These are phyloP conservation scores for Boehmeria nivea DNA, from an alignment of 306 rosid genomes.

Conservation along the genomic window DNA sequence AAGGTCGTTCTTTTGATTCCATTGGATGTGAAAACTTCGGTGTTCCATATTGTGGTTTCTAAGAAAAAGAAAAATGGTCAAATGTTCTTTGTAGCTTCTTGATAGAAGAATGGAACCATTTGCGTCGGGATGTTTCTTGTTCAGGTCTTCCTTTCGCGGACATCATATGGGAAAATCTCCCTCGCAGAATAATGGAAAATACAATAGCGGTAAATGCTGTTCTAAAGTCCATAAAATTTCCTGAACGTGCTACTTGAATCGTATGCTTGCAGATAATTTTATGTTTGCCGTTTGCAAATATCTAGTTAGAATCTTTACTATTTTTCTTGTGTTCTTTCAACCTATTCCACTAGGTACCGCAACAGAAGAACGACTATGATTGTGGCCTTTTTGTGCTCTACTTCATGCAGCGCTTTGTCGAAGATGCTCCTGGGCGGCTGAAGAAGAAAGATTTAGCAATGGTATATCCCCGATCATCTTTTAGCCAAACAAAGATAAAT, in stretches of 20 bases:
- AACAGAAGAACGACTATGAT: slow-evolving; percentile 84
- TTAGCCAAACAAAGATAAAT: too few relatives aligned
- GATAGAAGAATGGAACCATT: slow-evolving; percentile 65
- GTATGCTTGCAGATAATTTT: too few relatives aligned
- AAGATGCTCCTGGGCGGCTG: slow-evolving; percentile 71
- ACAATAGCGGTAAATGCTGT: slow-evolving; percentile 38
- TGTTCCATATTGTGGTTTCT: too few relatives aligned
- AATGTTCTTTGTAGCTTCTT: slow-evolving; percentile 52
- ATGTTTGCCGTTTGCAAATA: too few relatives aligned
- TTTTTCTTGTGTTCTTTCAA: slow-evolving; percentile 7
- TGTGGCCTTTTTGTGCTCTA: slow-evolving; percentile 88
- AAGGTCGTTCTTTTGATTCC: too few relatives aligned
- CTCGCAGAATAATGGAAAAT: slow-evolving; percentile 59
- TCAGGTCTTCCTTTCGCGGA: slow-evolving; percentile 61
- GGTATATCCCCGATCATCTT: slow-evolving; percentile 32
- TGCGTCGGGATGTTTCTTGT: slow-evolving; percentile 32
- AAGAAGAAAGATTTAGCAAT: slow-evolving; percentile 57
- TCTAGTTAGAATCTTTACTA: too few relatives aligned
- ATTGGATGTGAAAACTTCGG: too few relatives aligned
- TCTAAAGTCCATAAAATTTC: neutral
- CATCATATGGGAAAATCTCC: slow-evolving; percentile 61
- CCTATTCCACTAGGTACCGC: slow-evolving; percentile 78
- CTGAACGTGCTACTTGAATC: neutral
- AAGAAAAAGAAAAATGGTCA: neutral
- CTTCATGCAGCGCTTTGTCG: slow-evolving; percentile 83